Conservation (phyloP, 169 alveolate genomes). For the Plasmodium coatneyi region DNA sequence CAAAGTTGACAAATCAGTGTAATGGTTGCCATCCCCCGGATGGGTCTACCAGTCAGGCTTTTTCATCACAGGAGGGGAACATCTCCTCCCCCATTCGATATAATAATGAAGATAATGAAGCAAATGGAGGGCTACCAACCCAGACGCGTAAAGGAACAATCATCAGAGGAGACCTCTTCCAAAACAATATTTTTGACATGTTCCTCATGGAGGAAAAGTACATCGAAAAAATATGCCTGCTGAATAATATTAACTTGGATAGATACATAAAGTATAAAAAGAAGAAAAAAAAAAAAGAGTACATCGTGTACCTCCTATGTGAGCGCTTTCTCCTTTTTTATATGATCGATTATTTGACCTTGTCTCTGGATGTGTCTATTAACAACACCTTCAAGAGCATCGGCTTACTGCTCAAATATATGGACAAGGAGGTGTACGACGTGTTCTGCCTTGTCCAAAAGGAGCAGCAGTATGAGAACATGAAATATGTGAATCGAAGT, state of each 20-base stretch:
- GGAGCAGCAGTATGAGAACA: slow-evolving; percentile 55
- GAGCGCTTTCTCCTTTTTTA: slow-evolving; percentile 62
- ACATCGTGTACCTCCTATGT: slow-evolving; percentile 49
- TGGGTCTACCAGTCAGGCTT: background rate
- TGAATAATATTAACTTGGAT: slow-evolving; percentile 50
- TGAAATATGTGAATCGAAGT: background rate
- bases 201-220: slow-evolving; percentile 45
- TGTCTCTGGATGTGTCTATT: slow-evolving; percentile 53
- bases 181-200: slow-evolving; percentile 37
- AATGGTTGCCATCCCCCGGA: background rate
- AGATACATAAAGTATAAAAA: slow-evolving; percentile 61
- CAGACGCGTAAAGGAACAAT: background rate
- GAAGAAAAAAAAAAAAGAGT: slow-evolving; percentile 63
- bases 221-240: slow-evolving; percentile 64
- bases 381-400: slow-evolving; percentile 62
- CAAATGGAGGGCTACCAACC: background rate
- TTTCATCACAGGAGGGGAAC: background rate
- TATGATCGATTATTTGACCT: slow-evolving; percentile 67
- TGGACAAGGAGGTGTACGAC: slow-evolving; percentile 52
- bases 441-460: slow-evolving; percentile 61
- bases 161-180: background rate
- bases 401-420: slow-evolving; percentile 39
- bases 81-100: background rate
- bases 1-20: background rate
- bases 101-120: background rate